phyloP scores from a whole-genome alignment of 495 filamentous ascomycete species.

The Tuber calosporum region DNA sequence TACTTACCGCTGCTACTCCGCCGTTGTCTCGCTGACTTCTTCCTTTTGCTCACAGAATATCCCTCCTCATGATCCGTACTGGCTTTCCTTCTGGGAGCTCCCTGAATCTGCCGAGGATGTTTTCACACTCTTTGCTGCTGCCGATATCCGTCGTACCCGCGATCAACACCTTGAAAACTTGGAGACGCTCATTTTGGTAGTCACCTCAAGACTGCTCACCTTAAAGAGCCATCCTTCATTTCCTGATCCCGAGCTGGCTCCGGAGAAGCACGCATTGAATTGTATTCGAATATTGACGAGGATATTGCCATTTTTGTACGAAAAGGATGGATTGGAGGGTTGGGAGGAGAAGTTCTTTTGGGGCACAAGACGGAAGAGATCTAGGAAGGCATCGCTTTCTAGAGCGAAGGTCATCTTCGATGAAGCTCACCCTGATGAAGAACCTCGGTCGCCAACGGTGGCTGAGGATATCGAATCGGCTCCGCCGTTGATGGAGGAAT shows the following conservation, averaged over 20 bases:
- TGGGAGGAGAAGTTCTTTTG: constrained; percentile 97
- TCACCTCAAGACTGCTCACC: constrained; percentile 70
- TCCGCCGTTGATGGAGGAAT: constrained; percentile 85
- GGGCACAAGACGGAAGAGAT: constrained; percentile 62
- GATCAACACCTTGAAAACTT: constrained; percentile 82
- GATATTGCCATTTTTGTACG: constrained; percentile 84
- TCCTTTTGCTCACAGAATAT: constrained; percentile 54
- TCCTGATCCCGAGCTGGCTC: constrained; percentile 80
- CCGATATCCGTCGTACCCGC: constrained; percentile 84
- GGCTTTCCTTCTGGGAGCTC: constrained; percentile 96
- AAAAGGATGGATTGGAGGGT: constrained; percentile 71
- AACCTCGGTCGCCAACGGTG: constrained; percentile 45
- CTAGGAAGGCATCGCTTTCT: constrained; percentile 48
- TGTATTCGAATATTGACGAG: constrained; percentile 90
- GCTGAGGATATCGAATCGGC: constrained; percentile 66
- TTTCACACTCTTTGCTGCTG: constrained; percentile 89
- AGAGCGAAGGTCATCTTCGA: constrained; percentile 79
- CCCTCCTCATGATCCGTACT: constrained; percentile 81
- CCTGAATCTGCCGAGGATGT: constrained; percentile 93
- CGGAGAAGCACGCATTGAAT: constrained; percentile 82
- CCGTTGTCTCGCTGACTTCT: constrained; percentile 3
- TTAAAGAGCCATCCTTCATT: constrained; percentile 85
- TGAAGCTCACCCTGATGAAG: constrained; percentile 55
- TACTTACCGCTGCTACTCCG: neutral
- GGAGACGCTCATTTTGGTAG: constrained; percentile 77